Evolutionary conservation across 257 asterid genomes (phyloP), one percentile per base, ranked within the genome.

Genomic region (Solanum ossicruentum): DNA sequence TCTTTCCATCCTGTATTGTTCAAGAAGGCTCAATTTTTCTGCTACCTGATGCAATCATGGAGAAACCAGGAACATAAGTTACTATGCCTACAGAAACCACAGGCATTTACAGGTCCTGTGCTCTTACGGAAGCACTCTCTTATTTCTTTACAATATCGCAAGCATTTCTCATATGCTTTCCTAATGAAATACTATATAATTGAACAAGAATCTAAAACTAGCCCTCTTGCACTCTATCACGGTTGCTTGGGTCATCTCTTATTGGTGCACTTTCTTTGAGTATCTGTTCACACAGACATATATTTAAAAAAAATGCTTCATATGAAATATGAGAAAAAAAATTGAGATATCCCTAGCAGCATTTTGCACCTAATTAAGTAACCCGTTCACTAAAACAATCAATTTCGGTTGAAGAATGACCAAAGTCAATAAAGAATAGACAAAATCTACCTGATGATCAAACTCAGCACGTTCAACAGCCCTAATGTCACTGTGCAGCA

Each of bases 391-490:
- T 72, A 47, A 20, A 51, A 21, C 45, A 23, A 47, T 75, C 21
- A 49, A 52, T 13, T 73, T 82, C 12, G 20, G 43, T 47, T 20
- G 58, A 26, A 23, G 65, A 67, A 83, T 26, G 28, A 49, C 23
- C 80, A 51, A 83, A 66, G 36, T 57, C 51, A 4, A 10, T 63
- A 45, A 66, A 63, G 80, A 72, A 56, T 66, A 80, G 57, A 21
- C 45, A 81, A 77, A 70, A 20, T 83, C 26, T 89, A 92, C 96
- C 95, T 94, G 98, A 36, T 92, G 89, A 85, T 97, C 98, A 85
- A 95, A 97, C 83, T 95, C 99, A 23, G 95, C 93, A 77, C 99
- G 94, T 84, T 97, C 98, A 9, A 84, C 93, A 10, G 98, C 99
- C 90, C 98, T 90, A 66, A 92, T 61, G 55, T 93, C 98, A 85